Evolutionary conservation across 441 rosid species (phyloP).

Genomic region (Kokia cookei): DNA sequence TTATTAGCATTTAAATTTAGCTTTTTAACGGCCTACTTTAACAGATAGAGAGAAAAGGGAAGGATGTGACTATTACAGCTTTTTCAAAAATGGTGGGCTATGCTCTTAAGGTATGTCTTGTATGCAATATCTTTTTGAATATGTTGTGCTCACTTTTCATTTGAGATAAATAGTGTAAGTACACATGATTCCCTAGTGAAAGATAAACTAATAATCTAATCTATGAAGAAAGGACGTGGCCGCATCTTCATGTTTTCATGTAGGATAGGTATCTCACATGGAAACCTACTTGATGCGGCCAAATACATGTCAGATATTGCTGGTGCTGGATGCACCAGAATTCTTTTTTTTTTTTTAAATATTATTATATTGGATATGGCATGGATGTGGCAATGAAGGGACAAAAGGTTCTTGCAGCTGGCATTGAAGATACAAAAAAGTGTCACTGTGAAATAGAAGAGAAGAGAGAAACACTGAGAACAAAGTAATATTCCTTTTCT

Average conservation of each 20-base stretch:
- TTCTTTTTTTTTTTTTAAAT: no score
- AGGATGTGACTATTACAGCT: slow-evolving; percentile 74
- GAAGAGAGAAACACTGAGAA: background rate
- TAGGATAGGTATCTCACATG: background rate
- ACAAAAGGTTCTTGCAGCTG: background rate
- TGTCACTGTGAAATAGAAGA: background rate
- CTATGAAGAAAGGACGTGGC: background rate
- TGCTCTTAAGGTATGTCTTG: slow-evolving; percentile 56
- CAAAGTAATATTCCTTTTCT: background rate
- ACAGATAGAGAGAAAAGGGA: slow-evolving; percentile 82
- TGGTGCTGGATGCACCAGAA: background rate
- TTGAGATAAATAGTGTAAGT: background rate
- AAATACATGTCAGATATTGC: background rate
- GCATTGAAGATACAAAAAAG: background rate
- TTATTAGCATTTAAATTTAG: background rate
- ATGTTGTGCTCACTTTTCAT: background rate
- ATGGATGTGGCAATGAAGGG: background rate
- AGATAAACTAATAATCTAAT: background rate
- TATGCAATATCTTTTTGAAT: background rate
- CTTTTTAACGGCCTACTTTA: background rate
- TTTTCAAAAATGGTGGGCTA: slow-evolving; percentile 77
- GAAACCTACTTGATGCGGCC: background rate
- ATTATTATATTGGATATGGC: background rate
- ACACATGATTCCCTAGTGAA: background rate
- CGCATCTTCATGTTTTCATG: background rate